Conservation (phyloP, 495 filamentous ascomycete genomes). For the Aspergillus olivimuriae region DNA sequence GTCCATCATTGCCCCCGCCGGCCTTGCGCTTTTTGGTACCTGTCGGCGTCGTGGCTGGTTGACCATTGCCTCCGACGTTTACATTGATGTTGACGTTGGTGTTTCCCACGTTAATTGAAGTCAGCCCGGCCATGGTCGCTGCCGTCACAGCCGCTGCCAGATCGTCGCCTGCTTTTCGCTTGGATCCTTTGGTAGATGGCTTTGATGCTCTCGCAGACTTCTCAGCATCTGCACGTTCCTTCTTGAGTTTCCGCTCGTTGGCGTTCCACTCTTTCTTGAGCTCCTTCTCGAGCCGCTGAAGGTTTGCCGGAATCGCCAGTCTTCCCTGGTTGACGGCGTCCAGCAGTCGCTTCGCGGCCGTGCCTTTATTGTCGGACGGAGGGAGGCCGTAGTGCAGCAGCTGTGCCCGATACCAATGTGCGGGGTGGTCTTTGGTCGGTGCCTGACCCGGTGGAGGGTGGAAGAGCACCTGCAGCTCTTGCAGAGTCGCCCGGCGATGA, state of each 20-base stretch:
- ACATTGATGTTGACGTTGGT: background rate
- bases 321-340: conserved; percentile 41
- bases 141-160: no score
- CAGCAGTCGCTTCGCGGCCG: conserved; percentile 49
- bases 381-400: conserved; percentile 52
- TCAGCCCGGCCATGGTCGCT: no score
- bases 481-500: conserved; percentile 42
- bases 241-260: background rate
- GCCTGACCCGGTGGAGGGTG: conserved; percentile 13
- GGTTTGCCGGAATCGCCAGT: conserved; percentile 35
- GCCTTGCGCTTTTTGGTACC: background rate
- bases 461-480: conserved; percentile 43
- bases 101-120: background rate
- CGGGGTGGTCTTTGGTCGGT: conserved; percentile 35
- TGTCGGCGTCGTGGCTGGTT: background rate
- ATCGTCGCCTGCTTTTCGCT: no score
- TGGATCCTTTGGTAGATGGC: no score
- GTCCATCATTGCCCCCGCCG: no score
- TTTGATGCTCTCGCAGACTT: no score
- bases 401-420: conserved; percentile 54
- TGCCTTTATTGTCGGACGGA: conserved; percentile 46
- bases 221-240: no score
- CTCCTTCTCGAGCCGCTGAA: conserved; percentile 40
- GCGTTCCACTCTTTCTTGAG: conserved; percentile 43
- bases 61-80: background rate